These are phyloP conservation scores for Corylus heterophylla DNA, from an alignment of 306 rosid species.

Conservation along the genomic window DNA sequence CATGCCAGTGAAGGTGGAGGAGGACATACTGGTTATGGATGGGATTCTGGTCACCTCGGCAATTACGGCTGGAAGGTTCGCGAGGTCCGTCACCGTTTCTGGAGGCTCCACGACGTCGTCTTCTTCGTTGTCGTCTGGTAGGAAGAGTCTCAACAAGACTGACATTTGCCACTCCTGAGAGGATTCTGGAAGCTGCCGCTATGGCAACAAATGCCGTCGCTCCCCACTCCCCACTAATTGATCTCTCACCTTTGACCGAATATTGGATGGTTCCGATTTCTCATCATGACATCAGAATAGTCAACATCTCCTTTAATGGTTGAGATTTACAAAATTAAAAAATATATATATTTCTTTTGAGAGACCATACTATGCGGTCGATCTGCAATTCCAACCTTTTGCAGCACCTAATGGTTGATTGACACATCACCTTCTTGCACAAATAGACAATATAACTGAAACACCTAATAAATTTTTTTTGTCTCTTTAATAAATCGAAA, in stretches of 20 bases:
- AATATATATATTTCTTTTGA: too few species aligned
- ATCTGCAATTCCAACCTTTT: too few species aligned
- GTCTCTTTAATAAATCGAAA: too few species aligned
- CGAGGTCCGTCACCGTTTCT: slow-evolving; percentile 42
- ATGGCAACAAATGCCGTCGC: slow-evolving; percentile 54
- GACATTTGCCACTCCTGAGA: slow-evolving; percentile 40
- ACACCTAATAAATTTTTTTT: too few species aligned
- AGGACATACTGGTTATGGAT: slow-evolving; percentile 74
- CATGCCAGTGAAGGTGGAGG: slow-evolving; percentile 56
- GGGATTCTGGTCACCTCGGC: slow-evolving; percentile 48
- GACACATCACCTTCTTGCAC: too few species aligned
- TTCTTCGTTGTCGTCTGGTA: slow-evolving; percentile 25
- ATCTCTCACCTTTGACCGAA: neutral
- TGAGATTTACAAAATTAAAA: too few species aligned
- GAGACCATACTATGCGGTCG: too few species aligned
- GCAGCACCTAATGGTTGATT: too few species aligned
- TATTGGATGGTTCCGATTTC: too few species aligned
- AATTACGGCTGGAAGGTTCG: slow-evolving; percentile 32
- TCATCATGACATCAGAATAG: too few species aligned
- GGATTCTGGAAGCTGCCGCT: slow-evolving; percentile 41
- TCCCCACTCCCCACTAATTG: neutral
- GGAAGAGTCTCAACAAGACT: slow-evolving; percentile 38
- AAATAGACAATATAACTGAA: too few species aligned
- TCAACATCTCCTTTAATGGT: too few species aligned
- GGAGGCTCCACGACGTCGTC: slow-evolving; percentile 17